Evolutionary conservation across 139 green algal species (phyloP).

Genomic region (Astrephomene gubernaculifera): DNA sequence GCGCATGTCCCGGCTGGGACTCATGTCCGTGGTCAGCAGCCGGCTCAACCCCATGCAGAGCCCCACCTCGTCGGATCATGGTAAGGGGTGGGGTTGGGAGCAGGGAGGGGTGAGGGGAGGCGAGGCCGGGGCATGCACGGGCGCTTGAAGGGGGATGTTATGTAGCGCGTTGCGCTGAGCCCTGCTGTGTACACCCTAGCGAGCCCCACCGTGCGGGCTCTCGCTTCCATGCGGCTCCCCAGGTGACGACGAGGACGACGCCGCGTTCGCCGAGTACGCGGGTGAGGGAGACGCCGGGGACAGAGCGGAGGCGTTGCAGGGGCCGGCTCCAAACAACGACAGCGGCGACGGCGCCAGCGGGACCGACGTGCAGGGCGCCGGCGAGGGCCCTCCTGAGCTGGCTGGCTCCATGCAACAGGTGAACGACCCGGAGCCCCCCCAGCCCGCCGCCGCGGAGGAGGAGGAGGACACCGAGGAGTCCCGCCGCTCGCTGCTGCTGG

Average conservation of each 20-base stretch:
- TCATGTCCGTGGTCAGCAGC: not conserved
- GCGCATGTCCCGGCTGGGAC: not conserved
- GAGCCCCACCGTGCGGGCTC: no score
- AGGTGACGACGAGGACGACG: conserved; percentile 24
- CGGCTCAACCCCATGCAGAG: conserved; percentile 52
- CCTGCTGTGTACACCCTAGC: no score
- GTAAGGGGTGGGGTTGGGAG: not conserved
- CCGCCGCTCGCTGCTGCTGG: conserved; percentile 19
- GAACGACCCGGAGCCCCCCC: no score
- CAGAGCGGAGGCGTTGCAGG: not conserved
- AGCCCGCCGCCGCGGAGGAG: not conserved
- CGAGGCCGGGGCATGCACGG: no score
- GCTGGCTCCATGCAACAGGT: no score
- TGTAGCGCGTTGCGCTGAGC: no score
- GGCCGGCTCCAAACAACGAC: no score
- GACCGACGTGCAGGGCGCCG: no score
- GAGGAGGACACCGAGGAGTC: not conserved
- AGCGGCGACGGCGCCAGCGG: no score
- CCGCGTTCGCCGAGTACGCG: conserved; percentile 13
- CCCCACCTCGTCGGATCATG: conserved; percentile 29
- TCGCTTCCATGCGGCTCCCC: not conserved
- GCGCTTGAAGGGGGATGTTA: no score
- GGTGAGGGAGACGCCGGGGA: not conserved
- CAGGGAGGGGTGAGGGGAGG: not conserved
- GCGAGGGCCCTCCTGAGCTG: no score